Base-by-base conservation (phyloP, 805 yeast species). In the Teunomyces panamensis region DNA sequence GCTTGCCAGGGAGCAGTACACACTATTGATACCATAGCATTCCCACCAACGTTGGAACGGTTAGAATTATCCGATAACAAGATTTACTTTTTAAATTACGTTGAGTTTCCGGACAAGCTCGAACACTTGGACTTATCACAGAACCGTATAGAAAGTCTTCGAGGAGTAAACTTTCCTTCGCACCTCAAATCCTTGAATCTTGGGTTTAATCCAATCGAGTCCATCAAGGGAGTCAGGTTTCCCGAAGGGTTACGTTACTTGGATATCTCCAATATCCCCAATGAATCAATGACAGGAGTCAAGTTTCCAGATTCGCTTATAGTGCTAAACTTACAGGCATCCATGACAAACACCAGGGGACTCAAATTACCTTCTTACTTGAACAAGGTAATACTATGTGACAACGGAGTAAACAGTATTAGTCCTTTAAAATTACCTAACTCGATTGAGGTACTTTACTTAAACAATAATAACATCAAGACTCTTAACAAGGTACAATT, bases 221-320 rank as follows among this genome's bases (percentile, higher is more conserved):
- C 71, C 36, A 62, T 73, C 34, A 68, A 70, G 49, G 74, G 75
- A 8, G 68, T 60, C 14, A 65, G 64, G 45, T 71, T 73, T 39
- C 77, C 77, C 4, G 76, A 72, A 10, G 47, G 52, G 20, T 51
- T 73, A 30, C 58, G 58, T 39, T 62, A 63, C 50, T 58, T 73
- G 52, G 78, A 73, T 49, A 49, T 70, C 9, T 70, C 76, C 5
- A 69, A 70, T 46, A 64, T 73, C 7, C 77, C 78, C 3, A 73
- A 72, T 51, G 78, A 73, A 51, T 64, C 74, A 8, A 73, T 73
- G 78, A 67, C 76, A 0, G 75, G 77, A 1, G 64, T 73, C n/a
- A 73, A 69, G 49, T 71, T 73, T 44, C 78, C 78, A 1, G 78
- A 73, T 45, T 62, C 56, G 58, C 54, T 68, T 28, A 55, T 56